phyloP scores from a whole-genome alignment of 1,284 basidiomycete species.

The Naganishia sp. region DNA sequence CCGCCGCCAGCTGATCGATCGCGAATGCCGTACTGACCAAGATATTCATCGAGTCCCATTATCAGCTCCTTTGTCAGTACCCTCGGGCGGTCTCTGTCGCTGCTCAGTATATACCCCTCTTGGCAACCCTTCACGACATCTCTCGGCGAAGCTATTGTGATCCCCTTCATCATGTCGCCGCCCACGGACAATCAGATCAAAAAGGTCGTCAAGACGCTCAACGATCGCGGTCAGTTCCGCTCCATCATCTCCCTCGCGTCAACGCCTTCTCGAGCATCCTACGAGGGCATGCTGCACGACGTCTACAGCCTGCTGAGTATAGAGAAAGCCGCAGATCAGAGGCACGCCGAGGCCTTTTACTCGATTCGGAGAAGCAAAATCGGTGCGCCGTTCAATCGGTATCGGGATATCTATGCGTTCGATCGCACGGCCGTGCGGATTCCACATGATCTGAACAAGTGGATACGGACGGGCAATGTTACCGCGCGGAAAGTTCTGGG shows the following conservation, averaged over 20 bases:
- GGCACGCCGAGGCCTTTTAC: slow-evolving; percentile 26
- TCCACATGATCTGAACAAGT: slow-evolving; percentile 12
- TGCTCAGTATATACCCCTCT: too few relatives aligned
- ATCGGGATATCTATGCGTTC: slow-evolving; percentile 32
- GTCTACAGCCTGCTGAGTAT: slow-evolving; percentile 4
- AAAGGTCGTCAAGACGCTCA: slow-evolving; percentile 13
- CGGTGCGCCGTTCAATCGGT: slow-evolving; percentile 18
- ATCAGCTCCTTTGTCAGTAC: too few relatives aligned
- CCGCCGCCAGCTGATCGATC: too few relatives aligned
- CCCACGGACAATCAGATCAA: slow-evolving; percentile 10
- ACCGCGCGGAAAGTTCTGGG: background rate
- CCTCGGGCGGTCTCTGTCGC: too few relatives aligned
- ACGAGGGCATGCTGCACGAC: slow-evolving; percentile 11
- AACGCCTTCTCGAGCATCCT: background rate
- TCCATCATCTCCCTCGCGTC: slow-evolving; percentile 16
- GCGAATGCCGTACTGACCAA: too few relatives aligned
- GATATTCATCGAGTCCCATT: too few relatives aligned
- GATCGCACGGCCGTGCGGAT: slow-evolving; percentile 32
- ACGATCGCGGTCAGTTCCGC: slow-evolving; percentile 22
- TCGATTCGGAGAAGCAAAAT: slow-evolving; percentile 21
- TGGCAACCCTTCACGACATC: background rate
- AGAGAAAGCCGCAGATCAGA: background rate
- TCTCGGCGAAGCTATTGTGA: background rate
- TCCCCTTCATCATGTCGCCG: slow-evolving; percentile 6
- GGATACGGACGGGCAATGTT: background rate